These are phyloP conservation scores for Podospora sp. DNA, from an alignment of 495 filamentous ascomycete species.

Conservation along the genomic window DNA sequence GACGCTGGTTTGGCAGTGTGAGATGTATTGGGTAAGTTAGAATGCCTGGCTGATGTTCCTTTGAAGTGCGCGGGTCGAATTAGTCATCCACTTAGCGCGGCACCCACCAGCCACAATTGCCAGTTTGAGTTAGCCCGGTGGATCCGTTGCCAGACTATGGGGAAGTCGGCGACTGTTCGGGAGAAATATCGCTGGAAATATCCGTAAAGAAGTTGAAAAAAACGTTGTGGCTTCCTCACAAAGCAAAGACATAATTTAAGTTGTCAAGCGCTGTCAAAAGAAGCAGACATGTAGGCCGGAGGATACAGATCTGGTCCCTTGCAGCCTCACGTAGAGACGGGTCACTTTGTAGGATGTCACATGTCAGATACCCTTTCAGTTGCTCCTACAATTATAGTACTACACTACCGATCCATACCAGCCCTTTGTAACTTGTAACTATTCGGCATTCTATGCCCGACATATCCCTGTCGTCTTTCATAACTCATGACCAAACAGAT, in stretches of 20 bases:
- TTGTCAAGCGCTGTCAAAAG: background rate
- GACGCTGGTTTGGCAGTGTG: slow-evolving; percentile 30
- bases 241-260: background rate
- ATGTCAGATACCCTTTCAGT: background rate
- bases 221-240: background rate
- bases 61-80: slow-evolving; percentile 32
- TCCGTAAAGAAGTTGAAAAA: background rate
- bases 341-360: background rate
- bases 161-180: background rate
- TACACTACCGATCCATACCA: slow-evolving; percentile 2
- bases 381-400: slow-evolving; percentile 13
- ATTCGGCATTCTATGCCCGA: background rate
- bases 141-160: background rate
- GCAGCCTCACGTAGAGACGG: too few species aligned
- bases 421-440: slow-evolving; percentile 7
- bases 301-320: background rate
- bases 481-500: slow-evolving; percentile 32
- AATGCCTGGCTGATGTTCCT: slow-evolving; percentile 20
- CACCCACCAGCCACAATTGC: slow-evolving; percentile 13
- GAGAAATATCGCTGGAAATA: background rate
- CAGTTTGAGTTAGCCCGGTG: background rate
- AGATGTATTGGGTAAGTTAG: slow-evolving; percentile 41
- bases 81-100: slow-evolving; percentile 29
- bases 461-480: slow-evolving; percentile 13
- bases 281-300: background rate